Base-by-base conservation (phyloP, 2,329 filamentous ascomycete species). In the Fusarium musae region DNA sequence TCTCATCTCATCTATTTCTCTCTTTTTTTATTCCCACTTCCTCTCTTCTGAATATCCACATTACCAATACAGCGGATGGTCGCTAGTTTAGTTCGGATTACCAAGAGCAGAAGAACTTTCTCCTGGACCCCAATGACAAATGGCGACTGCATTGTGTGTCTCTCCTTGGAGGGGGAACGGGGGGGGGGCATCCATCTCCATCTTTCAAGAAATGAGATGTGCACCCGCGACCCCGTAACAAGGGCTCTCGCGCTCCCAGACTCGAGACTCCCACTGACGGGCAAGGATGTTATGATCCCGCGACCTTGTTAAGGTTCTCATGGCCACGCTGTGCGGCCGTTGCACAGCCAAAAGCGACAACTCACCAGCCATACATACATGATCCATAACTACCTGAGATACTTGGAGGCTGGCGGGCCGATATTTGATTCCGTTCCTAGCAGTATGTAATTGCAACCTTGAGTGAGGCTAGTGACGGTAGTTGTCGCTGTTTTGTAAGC, bases 231-330 rank as follows among this genome's bases (percentile, higher is more conserved):
- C 54, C 42, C 54, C 30, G n/a, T 34, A 44, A 12, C 39, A 58
- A 56, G 19, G 39, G 53, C 56, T 54, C 28, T 50, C 47, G 16
- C n/a, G 30, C 47, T 34, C 21, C n/a, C n/a, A 34, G n/a, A 50
- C 47, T 50, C 30, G 16, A 50, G 30, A 28, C 50, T 60, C 42
- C 26, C 42, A 47, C 32, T 58, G 65, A 57, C 66, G 56, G 50
- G 52, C 69, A 72, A 54, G 67, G 69, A 42, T 71, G 39, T 39
- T 61, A 42, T 60, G 54, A 60, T 59, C 47, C 60, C 63, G 47
- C 36, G 39, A 56, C 52, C 62, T 49, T 63, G 58, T 69, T 69
- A 65, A 65, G 23, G 69, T 71, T 63, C 63, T 59, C 53, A 59
- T 50, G 57, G 50, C 54, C 42, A 62, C 47, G 40, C 52, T 58